Conservation (phyloP, 1,284 basidiomycete species). For the Trichosporon sp. region DNA sequence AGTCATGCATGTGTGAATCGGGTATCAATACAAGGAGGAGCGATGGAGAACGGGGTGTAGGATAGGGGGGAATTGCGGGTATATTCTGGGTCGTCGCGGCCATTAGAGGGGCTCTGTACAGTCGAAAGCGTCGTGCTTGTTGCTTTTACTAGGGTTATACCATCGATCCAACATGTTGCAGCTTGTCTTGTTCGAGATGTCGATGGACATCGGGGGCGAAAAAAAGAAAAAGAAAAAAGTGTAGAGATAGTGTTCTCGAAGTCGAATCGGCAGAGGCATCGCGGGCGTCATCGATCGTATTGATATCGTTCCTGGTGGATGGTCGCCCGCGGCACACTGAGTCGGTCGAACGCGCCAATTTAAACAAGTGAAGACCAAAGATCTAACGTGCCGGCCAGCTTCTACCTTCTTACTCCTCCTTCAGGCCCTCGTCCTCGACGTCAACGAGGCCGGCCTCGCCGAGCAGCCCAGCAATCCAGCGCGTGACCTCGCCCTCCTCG, state of each 20-base stretch:
- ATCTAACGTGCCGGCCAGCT: not conserved
- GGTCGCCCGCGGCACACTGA: not conserved
- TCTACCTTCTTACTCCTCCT: constrained; percentile 28
- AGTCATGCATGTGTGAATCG: constrained; percentile 6
- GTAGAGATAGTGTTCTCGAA: not conserved
- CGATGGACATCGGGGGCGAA: not conserved
- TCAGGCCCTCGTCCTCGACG: constrained; percentile 32
- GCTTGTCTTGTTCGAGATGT: not conserved
- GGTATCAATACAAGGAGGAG: not conserved
- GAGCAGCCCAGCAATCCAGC: constrained; percentile 38
- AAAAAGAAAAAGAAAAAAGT: not conserved
- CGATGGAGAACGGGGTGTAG: not conserved
- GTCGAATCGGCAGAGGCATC: not conserved
- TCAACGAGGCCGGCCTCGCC: constrained; percentile 39
- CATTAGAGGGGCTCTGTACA: not conserved
- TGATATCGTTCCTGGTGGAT: not conserved
- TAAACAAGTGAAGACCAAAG: not conserved
- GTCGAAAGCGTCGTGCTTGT: not conserved
- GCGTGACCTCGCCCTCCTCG: constrained; percentile 39
- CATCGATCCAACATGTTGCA: not conserved
- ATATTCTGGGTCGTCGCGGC: not conserved
- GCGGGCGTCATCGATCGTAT: not conserved
- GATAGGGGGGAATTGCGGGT: not conserved
- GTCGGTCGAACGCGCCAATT: not conserved
- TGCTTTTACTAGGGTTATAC: not conserved